These are phyloP conservation scores for Mangifera indica DNA, from an alignment of 345 rosid genomes.

Conservation along the genomic window DNA sequence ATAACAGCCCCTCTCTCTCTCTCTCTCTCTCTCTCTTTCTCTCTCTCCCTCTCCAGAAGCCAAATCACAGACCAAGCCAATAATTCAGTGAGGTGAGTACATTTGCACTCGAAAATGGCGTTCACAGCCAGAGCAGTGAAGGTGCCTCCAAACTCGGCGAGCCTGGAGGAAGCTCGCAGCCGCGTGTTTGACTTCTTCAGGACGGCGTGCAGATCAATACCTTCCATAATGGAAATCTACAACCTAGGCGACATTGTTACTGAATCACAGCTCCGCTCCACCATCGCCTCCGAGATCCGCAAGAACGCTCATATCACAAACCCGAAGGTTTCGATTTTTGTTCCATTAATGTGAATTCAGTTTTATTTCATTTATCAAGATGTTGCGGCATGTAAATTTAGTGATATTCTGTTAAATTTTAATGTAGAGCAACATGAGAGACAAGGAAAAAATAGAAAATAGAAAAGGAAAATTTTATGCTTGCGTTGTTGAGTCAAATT, in stretches of 20 bases:
- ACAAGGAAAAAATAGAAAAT: too few species aligned
- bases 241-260: constrained; percentile 79
- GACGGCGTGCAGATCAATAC: constrained; percentile 78
- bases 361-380: too few species aligned
- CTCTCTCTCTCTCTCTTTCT: not conserved
- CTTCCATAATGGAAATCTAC: constrained; percentile 79
- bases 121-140: constrained; percentile 61
- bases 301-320: constrained; percentile 67
- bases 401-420: too few species aligned
- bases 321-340: constrained; percentile 60
- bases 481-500: too few species aligned
- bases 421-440: too few species aligned
- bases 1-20: not conserved
- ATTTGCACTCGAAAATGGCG: constrained; percentile 36
- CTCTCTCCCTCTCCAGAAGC: not conserved
- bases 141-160: constrained; percentile 84
- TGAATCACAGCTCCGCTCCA: constrained; percentile 73
- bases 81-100: constrained; percentile 7
- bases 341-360: too few species aligned
- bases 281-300: constrained; percentile 85
- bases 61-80: not conserved
- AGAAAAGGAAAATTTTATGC: too few species aligned
- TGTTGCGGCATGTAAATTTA: too few species aligned
- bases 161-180: constrained; percentile 72
- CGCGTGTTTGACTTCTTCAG: constrained; percentile 83